A percentile compares a stretch with the other conserved stretches of the same genome.
phyloP scores from a whole-genome alignment of 2,329 filamentous ascomycete genomes.

The Ophiostoma sp. region DNA sequence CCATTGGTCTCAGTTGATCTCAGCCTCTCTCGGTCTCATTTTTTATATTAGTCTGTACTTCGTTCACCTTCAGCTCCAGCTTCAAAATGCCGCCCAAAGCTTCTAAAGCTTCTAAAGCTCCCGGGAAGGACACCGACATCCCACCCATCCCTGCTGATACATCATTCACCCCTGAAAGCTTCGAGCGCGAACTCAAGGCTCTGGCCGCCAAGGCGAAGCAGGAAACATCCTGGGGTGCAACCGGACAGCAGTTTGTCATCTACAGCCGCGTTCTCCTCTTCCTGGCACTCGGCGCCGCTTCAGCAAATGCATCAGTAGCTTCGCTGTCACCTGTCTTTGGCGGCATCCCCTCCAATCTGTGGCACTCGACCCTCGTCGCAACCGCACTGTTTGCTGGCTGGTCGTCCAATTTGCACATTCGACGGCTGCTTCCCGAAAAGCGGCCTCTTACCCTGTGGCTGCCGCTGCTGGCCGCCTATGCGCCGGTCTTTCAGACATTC shows the following conservation, averaged over 20 bases:
- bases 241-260: conserved; percentile 37
- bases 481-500: conserved; percentile 54
- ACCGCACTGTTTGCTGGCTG: conserved; percentile 66
- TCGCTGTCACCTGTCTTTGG: conserved; percentile 85
- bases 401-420: conserved; percentile 58
- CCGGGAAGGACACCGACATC: conserved; percentile 1
- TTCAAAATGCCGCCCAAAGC: neutral
- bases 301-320: conserved; percentile 66
- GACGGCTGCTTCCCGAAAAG: conserved; percentile 42
- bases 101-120: neutral
- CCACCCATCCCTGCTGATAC: conserved; percentile 32
- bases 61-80: neutral
- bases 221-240: conserved; percentile 35
- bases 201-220: conserved; percentile 44
- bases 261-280: conserved; percentile 43
- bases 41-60: neutral
- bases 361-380: conserved; percentile 64
- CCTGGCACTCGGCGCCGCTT: conserved; percentile 55
- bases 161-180: conserved; percentile 46
- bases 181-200: conserved; percentile 50
- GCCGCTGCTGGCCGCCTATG: conserved; percentile 69
- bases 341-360: conserved; percentile 67
- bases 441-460: conserved; percentile 52
- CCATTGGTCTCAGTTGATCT: neutral
- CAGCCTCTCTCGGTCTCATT: neutral